Evolutionary conservation across 805 yeast species (phyloP).

Genomic region (Yarrowia sp.): DNA sequence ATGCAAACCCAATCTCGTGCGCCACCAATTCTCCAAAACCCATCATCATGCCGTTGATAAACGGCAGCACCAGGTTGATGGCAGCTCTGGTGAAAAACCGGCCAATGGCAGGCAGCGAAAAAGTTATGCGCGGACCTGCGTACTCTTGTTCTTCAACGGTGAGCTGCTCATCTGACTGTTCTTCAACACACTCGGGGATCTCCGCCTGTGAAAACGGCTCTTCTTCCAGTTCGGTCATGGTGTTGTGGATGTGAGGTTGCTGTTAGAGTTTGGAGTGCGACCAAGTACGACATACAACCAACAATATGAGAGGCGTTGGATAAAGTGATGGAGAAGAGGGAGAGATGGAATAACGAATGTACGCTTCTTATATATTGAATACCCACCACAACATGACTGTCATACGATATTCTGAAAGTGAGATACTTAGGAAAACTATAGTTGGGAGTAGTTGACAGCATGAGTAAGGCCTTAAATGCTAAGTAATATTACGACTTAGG

Average conservation of each 20-base stretch:
- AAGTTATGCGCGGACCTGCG: conserved; percentile 8
- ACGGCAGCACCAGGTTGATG: conserved; percentile 78
- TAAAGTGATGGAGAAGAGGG: too few relatives aligned
- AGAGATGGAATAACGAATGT: too few relatives aligned
- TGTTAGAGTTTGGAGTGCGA: too few relatives aligned
- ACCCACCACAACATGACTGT: too few relatives aligned
- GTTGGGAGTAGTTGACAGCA: neutral
- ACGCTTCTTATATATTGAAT: too few relatives aligned
- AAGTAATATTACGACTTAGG: too few relatives aligned
- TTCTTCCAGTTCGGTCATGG: conserved; percentile 15
- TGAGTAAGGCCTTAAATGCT: too few relatives aligned
- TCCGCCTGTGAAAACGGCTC: conserved; percentile 14
- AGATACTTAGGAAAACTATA: neutral
- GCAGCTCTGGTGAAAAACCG: conserved; percentile 36
- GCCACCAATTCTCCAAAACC: conserved; percentile 96
- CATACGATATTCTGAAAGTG: neutral
- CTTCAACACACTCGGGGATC: conserved; percentile 7
- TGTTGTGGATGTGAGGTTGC: neutral
- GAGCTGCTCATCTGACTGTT: conserved; percentile 6
- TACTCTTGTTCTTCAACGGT: neutral
- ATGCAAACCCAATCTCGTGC: conserved; percentile 81
- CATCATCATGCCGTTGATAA: conserved; percentile 89
- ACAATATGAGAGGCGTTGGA: too few relatives aligned
- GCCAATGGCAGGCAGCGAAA: conserved; percentile 8
- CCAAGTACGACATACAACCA: too few relatives aligned